These are phyloP conservation scores for Plantago major DNA, from an alignment of 257 asterid species.

Conservation along the genomic window DNA sequence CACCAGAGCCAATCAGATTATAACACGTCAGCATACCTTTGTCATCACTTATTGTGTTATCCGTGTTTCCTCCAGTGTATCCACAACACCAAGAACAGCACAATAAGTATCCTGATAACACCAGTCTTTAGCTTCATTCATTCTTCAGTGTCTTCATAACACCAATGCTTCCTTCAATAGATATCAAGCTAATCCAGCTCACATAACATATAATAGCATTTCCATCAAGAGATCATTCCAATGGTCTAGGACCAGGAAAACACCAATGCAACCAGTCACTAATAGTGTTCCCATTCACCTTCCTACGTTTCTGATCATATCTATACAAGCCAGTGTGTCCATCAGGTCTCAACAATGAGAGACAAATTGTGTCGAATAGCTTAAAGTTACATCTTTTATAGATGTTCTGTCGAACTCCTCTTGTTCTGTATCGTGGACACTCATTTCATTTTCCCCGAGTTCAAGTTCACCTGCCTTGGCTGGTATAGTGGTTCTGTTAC, in stretches of 20 bases:
- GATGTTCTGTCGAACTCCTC: constrained; percentile 41
- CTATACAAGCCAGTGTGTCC: constrained; percentile 80
- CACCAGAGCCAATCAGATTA: too few relatives aligned
- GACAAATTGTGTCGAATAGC: constrained; percentile 49
- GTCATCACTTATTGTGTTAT: too few relatives aligned
- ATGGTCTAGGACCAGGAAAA: constrained; percentile 73
- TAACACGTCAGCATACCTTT: too few relatives aligned
- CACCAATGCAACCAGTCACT: constrained; percentile 84
- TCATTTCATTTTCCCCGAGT: constrained; percentile 25
- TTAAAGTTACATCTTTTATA: constrained; percentile 18
- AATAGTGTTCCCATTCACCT: constrained; percentile 37
- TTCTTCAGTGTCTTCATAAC: too few relatives aligned
- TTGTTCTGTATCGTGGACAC: constrained; percentile 42
- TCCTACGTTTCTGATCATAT: constrained; percentile 41
- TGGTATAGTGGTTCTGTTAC: constrained; percentile 58
- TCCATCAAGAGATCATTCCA: constrained; percentile 77
- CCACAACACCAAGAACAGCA: too few relatives aligned
- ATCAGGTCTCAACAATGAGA: constrained; percentile 66
- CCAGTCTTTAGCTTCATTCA: too few relatives aligned
- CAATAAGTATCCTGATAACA: too few relatives aligned
- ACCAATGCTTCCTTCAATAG: too few relatives aligned
- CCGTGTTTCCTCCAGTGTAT: too few relatives aligned
- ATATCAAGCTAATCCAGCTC: too few relatives aligned
- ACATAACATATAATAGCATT: constrained; percentile 35
- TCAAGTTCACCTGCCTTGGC: constrained; percentile 41